Evolutionary conservation across 169 alveolate genomes (phyloP), one percentile per base, ranked within the genome.

Genomic region (Amoebophrya sp.): DNA sequence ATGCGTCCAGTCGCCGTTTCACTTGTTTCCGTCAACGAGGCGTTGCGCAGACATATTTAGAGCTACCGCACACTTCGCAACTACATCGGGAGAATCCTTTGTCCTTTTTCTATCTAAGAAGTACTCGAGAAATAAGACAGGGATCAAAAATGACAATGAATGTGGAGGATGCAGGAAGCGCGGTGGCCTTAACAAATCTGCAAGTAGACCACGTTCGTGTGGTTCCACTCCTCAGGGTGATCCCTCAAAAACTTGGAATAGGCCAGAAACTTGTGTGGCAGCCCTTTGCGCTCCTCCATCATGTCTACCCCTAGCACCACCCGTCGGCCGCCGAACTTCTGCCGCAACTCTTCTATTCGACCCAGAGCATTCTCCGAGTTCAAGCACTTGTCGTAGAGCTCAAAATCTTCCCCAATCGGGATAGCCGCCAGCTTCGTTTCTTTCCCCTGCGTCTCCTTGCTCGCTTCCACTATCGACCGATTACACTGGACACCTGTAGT

Each of bases 211-310:
- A 29, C 18, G 39, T 29, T 65, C 38, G 33, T 12, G 83, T 65
- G 83, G 83, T 65, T 65, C 83, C 83, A 65, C 83, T 65, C 83
- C 38, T 1, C 83, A 29, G 83, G 83, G 33, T 65, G 83, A 36
- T 65, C 83, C 33, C 83, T 29, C 83, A 65, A 36, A 10, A 65
- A 36, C 33, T 65, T 65, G 36, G 2, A 6, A 36, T 65, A 65
- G 83, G 83, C 83, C 36, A 65, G 83, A 18, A 65, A 65, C 83
- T 65, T 65, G 83, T 65, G 83, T 36, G 83, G 83, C 38, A 65
- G 18, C 38, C 83, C 83, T 26, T 65, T 65, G 39, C 2, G 18
- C 83, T 65, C 83, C 33, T 65, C 38, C 83, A 65, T 29, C 38
- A 65, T 1, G 33, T 65, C 83, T 10, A 65, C 83, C 38, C 83